phyloP scores from a whole-genome alignment of 495 filamentous ascomycete species.

The Friedmanniomyces simplex region DNA sequence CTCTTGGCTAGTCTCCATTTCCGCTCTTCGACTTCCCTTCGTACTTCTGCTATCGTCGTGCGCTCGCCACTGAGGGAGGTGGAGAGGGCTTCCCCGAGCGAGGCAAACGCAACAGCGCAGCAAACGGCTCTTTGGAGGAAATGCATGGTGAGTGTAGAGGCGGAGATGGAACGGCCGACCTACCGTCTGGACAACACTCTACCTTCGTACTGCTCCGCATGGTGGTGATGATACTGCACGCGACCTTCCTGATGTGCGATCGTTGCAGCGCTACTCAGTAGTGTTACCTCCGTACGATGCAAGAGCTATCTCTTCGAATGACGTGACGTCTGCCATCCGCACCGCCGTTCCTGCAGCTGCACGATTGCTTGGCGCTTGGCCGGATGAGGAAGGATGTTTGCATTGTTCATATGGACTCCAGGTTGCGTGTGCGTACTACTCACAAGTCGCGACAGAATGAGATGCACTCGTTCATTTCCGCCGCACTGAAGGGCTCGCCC shows the following conservation, averaged over 20 bases:
- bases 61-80: conserved; percentile 1
- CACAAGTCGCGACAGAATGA: too few species aligned
- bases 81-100: not conserved
- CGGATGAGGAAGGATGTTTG: not conserved
- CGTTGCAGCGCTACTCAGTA: not conserved
- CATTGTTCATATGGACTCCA: too few species aligned
- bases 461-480: too few species aligned
- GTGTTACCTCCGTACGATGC: not conserved
- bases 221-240: not conserved
- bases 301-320: not conserved
- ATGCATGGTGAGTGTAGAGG: not conserved
- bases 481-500: too few species aligned
- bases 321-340: not conserved
- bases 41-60: not conserved
- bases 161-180: not conserved
- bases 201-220: not conserved
- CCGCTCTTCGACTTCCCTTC: not conserved
- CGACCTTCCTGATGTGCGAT: not conserved
- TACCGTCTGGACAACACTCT: not conserved
- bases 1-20: not conserved
- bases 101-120: not conserved
- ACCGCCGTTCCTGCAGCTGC: not conserved
- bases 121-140: not conserved
- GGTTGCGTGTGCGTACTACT: too few species aligned
- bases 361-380: not conserved